Evolutionary conservation across 768 basidiomycete genomes (phyloP), one percentile per base, ranked within the genome.

Genomic region (Lactifluus subvellereus): DNA sequence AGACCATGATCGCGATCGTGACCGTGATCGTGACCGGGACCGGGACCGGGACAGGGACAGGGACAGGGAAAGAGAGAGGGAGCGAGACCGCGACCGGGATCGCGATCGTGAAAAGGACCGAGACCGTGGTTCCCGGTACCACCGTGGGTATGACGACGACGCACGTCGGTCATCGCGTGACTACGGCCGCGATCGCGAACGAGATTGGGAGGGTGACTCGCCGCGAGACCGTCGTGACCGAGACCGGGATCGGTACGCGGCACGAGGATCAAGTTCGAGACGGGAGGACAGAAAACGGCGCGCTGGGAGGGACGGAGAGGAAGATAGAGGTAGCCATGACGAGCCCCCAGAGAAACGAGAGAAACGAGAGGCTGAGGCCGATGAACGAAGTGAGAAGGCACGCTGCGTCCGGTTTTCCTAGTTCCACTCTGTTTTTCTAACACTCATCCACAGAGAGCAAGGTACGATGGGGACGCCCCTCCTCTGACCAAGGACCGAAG

Each of bases 381-480:
- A 85, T 42, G 76, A 72, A 59, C 71, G 74, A n/a, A 72, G 75
- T 58, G 79, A 82, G 37, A 81, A 86, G 59, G 81, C 78, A 35
- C 86, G 88, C 56, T n/a, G 33, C 40, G 27, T n/a, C 57, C 61
- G 38, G 47, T 43, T 51, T 47, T 49, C 56, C 14, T n/a, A 42
- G 35, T 56, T 45, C 37, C 59, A 16, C 62, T 58, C 37, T 47
- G 38, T 16, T 37, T 58, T 40, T 37, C 37, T 55, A 54, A 67
- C 43, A n/a, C 0, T n/a, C 67, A 86, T 84, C 79, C 84, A 52
- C 73, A 83, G 54, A 77, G 82, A 61, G 83, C 82, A 64, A 83
- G 84, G 32, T 75, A 73, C 14, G 66, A 66, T 20, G 10, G 20
- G 22, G 79, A 79, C 27, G 72, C 73, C 22, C 72, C 77, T 53